Evolutionary conservation across 1,284 basidiomycete genomes (phyloP).

Genomic region (Trametes polyzona): DNA sequence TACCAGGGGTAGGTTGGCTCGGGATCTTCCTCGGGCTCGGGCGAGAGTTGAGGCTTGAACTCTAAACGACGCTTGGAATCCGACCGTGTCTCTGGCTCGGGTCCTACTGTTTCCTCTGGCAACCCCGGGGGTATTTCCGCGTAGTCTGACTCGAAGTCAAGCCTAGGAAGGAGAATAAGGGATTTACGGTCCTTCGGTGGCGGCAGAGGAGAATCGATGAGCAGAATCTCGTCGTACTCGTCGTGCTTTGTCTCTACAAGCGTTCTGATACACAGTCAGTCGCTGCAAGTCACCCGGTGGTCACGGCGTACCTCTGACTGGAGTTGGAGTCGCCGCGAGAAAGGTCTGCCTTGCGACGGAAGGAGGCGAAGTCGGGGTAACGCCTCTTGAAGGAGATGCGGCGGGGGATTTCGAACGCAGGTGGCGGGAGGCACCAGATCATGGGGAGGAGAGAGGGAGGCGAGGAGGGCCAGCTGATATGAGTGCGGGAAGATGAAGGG

Average conservation of each 20-base stretch:
- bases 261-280: constrained; percentile 8
- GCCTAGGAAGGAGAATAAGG: background rate
- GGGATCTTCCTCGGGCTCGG: background rate
- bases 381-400: constrained; percentile 15
- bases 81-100: background rate
- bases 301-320: constrained; percentile 14
- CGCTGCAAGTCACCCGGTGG: background rate
- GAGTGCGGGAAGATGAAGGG: constrained; percentile 20
- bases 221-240: constrained; percentile 8
- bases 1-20: constrained; percentile 16
- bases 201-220: constrained; percentile 15
- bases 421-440: constrained; percentile 14
- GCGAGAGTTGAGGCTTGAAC: background rate
- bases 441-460: constrained; percentile 3
- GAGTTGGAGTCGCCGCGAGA: constrained; percentile 18
- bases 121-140: background rate
- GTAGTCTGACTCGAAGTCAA: background rate
- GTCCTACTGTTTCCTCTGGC: background rate
- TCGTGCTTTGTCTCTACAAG: constrained; percentile 8
- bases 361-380: constrained; percentile 15
- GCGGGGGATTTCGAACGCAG: constrained; percentile 13
- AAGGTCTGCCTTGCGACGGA: constrained; percentile 4
- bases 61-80: background rate
- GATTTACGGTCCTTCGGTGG: constrained; percentile 11
- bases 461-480: constrained; percentile 13